phyloP scores from a whole-genome alignment of 2,329 filamentous ascomycete genomes.

The Penicillium occitanis region DNA sequence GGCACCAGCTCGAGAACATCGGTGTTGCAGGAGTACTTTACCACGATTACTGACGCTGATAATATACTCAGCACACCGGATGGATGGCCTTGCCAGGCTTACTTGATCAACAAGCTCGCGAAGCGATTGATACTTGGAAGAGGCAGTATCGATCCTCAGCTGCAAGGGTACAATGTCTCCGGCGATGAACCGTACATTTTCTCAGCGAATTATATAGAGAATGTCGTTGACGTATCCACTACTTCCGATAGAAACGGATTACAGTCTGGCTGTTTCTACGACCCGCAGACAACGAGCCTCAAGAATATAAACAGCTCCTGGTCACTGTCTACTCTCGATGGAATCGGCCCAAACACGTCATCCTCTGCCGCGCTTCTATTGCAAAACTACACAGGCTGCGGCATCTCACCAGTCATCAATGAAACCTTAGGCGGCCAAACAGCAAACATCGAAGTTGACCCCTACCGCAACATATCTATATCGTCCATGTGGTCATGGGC shows the following conservation, averaged over 20 bases:
- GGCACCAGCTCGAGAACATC: slow-evolving; percentile 39
- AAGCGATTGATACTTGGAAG: slow-evolving; percentile 57
- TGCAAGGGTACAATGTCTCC: slow-evolving; percentile 56
- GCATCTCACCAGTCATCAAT: slow-evolving; percentile 62
- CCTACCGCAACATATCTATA: slow-evolving; percentile 54
- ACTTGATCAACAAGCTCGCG: slow-evolving; percentile 55
- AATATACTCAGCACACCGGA: slow-evolving; percentile 52
- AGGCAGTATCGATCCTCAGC: slow-evolving; percentile 58
- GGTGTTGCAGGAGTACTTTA: slow-evolving; percentile 56
- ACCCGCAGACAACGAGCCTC: slow-evolving; percentile 42
- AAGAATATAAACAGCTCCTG: slow-evolving; percentile 55
- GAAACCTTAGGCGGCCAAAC: slow-evolving; percentile 53
- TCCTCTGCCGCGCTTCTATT: slow-evolving; percentile 35
- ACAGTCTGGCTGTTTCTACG: slow-evolving; percentile 56
- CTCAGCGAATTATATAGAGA: slow-evolving; percentile 45
- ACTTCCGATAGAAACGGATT: slow-evolving; percentile 43
- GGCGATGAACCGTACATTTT: slow-evolving; percentile 57
- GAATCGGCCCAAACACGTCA: slow-evolving; percentile 31
- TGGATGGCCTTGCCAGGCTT: slow-evolving; percentile 65
- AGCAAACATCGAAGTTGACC: slow-evolving; percentile 47
- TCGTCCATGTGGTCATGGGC: slow-evolving; percentile 63
- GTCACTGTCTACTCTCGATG: slow-evolving; percentile 40
- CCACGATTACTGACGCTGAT: slow-evolving; percentile 36
- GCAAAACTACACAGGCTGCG: slow-evolving; percentile 54
- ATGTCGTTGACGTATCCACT: slow-evolving; percentile 35